These are phyloP conservation scores for Metschnikowia bowlesiae DNA, from an alignment of 805 yeast genomes.

Conservation along the genomic window DNA sequence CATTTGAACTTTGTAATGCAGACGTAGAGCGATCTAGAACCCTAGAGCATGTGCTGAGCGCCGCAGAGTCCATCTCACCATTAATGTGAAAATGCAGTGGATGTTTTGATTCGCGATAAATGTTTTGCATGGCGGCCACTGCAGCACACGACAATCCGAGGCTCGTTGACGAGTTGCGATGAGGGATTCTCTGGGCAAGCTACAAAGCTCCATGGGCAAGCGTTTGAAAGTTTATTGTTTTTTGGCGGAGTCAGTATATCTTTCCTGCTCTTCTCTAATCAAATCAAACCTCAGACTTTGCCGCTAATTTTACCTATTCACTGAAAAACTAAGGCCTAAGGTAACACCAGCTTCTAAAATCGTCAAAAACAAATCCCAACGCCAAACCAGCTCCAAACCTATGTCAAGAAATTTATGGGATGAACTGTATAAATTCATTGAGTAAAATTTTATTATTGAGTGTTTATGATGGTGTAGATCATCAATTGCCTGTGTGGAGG, in stretches of 20 bases:
- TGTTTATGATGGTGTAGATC: not conserved
- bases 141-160: not conserved
- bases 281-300: too few species aligned
- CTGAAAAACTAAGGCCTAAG: too few species aligned
- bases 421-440: too few species aligned
- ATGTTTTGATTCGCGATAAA: constrained; percentile 4
- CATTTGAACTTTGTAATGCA: constrained; percentile 30
- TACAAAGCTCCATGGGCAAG: too few species aligned
- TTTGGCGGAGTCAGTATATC: not conserved
- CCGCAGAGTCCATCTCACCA: not conserved
- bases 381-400: too few species aligned
- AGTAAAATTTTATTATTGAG: not conserved
- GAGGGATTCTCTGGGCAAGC: too few species aligned
- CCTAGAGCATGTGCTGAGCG: constrained; percentile 7
- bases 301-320: too few species aligned
- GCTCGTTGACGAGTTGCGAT: not conserved
- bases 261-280: too few species aligned
- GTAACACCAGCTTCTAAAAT: too few species aligned
- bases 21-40: constrained; percentile 22
- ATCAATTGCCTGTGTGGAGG: not conserved
- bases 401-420: not conserved
- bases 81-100: not conserved
- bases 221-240: too few species aligned
- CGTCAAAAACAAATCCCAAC: too few species aligned
- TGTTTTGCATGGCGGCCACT: not conserved